These are phyloP conservation scores for Periconia sp. DNA, from an alignment of 2,329 filamentous ascomycete species.

Conservation along the genomic window DNA sequence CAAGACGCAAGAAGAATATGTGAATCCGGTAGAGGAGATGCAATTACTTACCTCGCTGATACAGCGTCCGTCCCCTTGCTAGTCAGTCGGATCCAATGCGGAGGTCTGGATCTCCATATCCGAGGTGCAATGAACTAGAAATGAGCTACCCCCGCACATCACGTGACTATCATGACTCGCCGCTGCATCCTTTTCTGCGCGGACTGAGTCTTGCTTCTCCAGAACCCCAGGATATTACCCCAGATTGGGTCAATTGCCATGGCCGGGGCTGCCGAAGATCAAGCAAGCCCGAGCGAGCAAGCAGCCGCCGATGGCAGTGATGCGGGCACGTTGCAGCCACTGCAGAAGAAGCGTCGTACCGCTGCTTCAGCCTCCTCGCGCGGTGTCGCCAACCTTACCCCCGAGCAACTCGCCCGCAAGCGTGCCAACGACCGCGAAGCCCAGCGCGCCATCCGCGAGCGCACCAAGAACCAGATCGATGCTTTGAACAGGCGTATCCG, in stretches of 20 bases:
- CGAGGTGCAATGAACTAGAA: too few relatives aligned
- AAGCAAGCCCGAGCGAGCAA: conserved; percentile 16
- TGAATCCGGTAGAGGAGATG: too few relatives aligned
- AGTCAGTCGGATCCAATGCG: too few relatives aligned
- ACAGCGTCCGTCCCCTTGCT: too few relatives aligned
- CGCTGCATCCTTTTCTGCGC: conserved; percentile 1
- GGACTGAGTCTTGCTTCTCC: conserved; percentile 5
- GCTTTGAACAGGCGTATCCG: conserved; percentile 72
- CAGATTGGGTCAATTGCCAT: conserved; percentile 16
- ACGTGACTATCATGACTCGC: conserved; percentile 1
- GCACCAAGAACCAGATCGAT: conserved; percentile 82
- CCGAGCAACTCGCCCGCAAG: conserved; percentile 88
- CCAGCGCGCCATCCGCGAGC: conserved; percentile 82
- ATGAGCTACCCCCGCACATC: too few relatives aligned
- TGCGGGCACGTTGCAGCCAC: conserved; percentile 16
- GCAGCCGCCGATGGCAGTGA: conserved; percentile 7
- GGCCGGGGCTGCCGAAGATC: conserved; percentile 13
- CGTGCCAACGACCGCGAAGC: conserved; percentile 90
- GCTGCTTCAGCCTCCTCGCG: conserved; percentile 60
- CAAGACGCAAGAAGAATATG: too few relatives aligned
- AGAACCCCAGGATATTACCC: conserved; percentile 1
- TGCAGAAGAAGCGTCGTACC: conserved; percentile 40
- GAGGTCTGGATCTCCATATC: too few relatives aligned
- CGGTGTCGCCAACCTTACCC: conserved; percentile 85
- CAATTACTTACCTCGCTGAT: too few relatives aligned